Evolutionary conservation across 306 rosid genomes (phyloP), one percentile per base, ranked within the genome.

Genomic region (Amphicarpaea edgeworthii): DNA sequence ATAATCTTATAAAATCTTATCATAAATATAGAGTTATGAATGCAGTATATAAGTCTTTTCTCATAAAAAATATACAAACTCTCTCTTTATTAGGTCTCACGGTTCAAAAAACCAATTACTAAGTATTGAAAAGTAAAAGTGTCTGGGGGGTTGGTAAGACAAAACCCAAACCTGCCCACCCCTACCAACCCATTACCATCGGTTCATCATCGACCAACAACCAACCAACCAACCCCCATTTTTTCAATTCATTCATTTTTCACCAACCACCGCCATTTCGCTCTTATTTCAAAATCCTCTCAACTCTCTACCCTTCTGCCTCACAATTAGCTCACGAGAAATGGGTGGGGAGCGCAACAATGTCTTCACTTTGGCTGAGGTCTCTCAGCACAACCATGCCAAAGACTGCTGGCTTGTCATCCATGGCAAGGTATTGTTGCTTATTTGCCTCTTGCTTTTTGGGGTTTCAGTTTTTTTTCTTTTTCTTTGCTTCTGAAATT

Each of bases 341-440:
- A 93, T 94, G 98, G 89, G 85, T 32, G 90, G 79, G n/a, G 88
- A 68, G 10, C 43, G 77, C 64, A 83, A 79, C 76, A 85, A 87
- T 83, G 69, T 88, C 3, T 92, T 45, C 83, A 80, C 88, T 82
- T 82, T 92, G 72, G 85, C 90, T n/a, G 92, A 90, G 58, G 92
- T 88, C 68, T 72, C 96, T 42, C 37, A 60, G 12, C 97, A 90
- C 82, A 88, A 83, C 73, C 58, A 23, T 74, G 50, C 82, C 78
- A 83, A 85, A 21, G 96, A 90, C 64, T 95, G 99, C 82, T 95
- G 97, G 97, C 83, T 95, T 65, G 80, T 95, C 68, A 87, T 95
- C 50, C 84, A 78, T 17, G 89, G 89, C 83, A 95, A 89, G 97
- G 99, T 92, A 74, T 24, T 65, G 67, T 32, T 65, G 4, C 23